Evolutionary conservation across 345 rosid genomes (phyloP).

Genomic region (Syzygium jambos): DNA sequence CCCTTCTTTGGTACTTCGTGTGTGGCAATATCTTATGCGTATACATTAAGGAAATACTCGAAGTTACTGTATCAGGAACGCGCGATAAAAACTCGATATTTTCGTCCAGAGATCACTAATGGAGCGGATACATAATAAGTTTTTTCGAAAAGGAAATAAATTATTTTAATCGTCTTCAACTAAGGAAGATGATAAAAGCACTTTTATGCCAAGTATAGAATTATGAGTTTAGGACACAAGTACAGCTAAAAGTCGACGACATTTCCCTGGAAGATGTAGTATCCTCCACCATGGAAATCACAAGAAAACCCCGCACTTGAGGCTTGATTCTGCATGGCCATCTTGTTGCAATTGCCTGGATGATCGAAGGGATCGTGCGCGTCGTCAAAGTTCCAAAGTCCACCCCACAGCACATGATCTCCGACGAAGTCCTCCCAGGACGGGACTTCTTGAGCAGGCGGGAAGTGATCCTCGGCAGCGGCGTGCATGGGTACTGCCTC

Average conservation of each 20-base stretch:
- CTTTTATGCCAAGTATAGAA: background rate
- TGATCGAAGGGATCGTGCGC: conserved; percentile 1
- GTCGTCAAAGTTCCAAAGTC: conserved; percentile 45
- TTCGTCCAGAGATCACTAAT: background rate
- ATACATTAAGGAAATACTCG: background rate
- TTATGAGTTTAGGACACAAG: background rate
- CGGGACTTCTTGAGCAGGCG: conserved; percentile 12
- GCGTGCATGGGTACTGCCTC: background rate
- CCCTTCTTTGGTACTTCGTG: background rate
- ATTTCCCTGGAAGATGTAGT: background rate
- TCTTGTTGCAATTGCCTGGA: conserved; percentile 7
- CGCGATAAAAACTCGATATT: fast-evolving
- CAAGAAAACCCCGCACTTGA: conserved; percentile 16
- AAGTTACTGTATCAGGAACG: fast-evolving
- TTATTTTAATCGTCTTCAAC: background rate
- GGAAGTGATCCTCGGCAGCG: conserved; percentile 13
- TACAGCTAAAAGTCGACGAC: background rate
- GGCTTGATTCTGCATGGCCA: conserved; percentile 6
- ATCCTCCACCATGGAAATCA: conserved; percentile 7
- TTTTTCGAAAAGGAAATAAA: background rate
- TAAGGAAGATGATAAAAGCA: background rate
- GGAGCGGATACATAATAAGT: background rate
- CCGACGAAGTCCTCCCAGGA: conserved; percentile 11
- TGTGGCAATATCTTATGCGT: background rate
- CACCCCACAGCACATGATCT: conserved; percentile 44